phyloP scores from a whole-genome alignment of 2,329 filamentous ascomycete genomes.

The Aspergillus quadricinctus region DNA sequence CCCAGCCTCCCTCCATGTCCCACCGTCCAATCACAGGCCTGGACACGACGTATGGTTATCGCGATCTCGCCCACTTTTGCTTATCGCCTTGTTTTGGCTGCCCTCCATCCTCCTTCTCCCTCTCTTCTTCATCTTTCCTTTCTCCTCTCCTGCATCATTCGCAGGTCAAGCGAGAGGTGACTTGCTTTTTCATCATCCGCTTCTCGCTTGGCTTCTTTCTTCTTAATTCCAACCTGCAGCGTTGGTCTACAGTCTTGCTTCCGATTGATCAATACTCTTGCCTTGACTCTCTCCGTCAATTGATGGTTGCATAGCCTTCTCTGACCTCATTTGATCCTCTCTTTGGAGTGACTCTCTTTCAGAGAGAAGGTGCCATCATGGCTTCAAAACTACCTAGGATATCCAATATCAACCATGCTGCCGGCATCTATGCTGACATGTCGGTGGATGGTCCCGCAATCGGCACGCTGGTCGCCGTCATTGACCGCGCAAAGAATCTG shows the following conservation, averaged over 20 bases:
- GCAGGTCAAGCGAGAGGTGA: background rate
- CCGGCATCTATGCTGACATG: slow-evolving; percentile 93
- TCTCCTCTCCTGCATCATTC: background rate
- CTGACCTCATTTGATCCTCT: background rate
- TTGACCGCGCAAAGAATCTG: slow-evolving; percentile 94
- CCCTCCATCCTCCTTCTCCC: background rate
- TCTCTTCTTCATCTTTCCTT: slow-evolving; percentile 1
- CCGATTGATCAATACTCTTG: background rate
- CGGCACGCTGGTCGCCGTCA: slow-evolving; percentile 84
- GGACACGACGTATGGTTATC: background rate
- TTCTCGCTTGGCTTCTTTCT: background rate
- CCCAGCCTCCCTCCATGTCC: slow-evolving; percentile 6
- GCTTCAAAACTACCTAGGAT: slow-evolving; percentile 47
- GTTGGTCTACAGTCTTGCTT: background rate
- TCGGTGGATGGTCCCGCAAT: slow-evolving; percentile 88
- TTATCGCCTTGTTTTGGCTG: background rate
- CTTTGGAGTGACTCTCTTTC: background rate
- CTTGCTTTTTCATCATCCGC: background rate
- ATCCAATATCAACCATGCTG: slow-evolving; percentile 68
- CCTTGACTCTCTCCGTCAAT: background rate
- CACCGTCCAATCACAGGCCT: slow-evolving; percentile 1
- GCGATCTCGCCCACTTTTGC: background rate
- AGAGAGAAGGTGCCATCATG: slow-evolving; percentile 4
- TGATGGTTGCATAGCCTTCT: background rate
- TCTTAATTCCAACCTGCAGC: background rate